phyloP scores from a whole-genome alignment of 2,329 filamentous ascomycete genomes.

The Pestalotiopsis sp. region DNA sequence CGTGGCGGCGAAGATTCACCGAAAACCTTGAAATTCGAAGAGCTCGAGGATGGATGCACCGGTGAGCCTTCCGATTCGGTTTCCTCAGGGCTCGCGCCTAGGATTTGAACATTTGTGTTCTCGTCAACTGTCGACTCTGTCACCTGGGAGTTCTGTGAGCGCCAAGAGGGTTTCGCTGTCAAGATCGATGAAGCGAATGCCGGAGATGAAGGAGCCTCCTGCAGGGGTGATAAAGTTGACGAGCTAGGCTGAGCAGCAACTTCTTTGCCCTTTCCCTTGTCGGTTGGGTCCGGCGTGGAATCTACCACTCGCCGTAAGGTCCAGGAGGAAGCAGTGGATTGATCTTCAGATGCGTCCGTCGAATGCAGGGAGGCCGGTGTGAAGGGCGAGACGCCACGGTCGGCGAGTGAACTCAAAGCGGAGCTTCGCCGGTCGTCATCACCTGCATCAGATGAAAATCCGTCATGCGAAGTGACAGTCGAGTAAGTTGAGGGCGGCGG shows the following conservation, averaged over 20 bases:
- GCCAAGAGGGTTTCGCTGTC: conserved; percentile 39
- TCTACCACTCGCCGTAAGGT: conserved; percentile 58
- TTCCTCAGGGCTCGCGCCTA: conserved; percentile 46
- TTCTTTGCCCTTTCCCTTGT: conserved; percentile 43
- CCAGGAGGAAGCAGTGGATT: conserved; percentile 41
- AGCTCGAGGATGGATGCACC: conserved; percentile 42
- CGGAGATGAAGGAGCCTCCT: conserved; percentile 26
- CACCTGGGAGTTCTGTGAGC: conserved; percentile 42
- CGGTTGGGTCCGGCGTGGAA: conserved; percentile 40
- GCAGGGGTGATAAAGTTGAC: conserved; percentile 32
- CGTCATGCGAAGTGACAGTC: conserved; percentile 53
- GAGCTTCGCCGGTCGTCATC: conserved; percentile 51
- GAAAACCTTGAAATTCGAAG: conserved; percentile 55
- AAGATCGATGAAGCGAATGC: conserved; percentile 24
- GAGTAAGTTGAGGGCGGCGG: conserved; percentile 45
- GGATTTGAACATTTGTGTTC: conserved; percentile 57
- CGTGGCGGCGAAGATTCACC: conserved; percentile 48
- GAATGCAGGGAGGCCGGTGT: conserved; percentile 36
- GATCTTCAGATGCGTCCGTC: conserved; percentile 38
- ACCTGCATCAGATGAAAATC: conserved; percentile 49
- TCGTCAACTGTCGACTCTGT: conserved; percentile 45
- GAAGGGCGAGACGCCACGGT: conserved; percentile 43
- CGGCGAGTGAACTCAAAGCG: conserved; percentile 50
- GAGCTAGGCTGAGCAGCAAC: conserved; percentile 24
- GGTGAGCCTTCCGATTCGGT: conserved; percentile 45